Evolutionary conservation across 2,329 filamentous ascomycete species (phyloP).

Genomic region (Plenodomus tracheiphilus): DNA sequence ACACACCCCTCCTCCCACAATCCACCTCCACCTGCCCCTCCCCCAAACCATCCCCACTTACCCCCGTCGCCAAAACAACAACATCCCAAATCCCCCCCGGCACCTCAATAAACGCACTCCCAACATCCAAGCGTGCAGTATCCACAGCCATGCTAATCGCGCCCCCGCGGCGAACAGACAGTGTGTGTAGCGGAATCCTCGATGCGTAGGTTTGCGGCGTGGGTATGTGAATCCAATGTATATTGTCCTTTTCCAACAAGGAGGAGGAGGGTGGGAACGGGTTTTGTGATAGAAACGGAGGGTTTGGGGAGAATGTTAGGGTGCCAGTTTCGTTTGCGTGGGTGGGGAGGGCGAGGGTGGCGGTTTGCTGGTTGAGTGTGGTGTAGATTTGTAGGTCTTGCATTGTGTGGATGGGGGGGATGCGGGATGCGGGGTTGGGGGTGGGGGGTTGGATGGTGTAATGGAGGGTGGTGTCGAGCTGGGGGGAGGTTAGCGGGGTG

Average conservation of each 20-base stretch:
- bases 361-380: neutral
- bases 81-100: conserved; percentile 18
- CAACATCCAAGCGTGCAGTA: conserved; percentile 11
- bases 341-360: conserved; percentile 7
- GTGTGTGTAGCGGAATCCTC: conserved; percentile 8
- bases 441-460: conserved; percentile 5
- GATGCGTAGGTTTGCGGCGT: neutral
- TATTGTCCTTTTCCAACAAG: too few relatives aligned
- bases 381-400: conserved; percentile 2
- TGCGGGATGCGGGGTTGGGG: neutral
- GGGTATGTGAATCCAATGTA: neutral
- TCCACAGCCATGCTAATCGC: conserved; percentile 12
- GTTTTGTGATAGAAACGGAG: neutral
- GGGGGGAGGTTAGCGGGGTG: neutral
- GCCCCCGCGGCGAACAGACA: conserved; percentile 20
- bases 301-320: conserved; percentile 3
- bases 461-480: conserved; percentile 9
- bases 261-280: neutral
- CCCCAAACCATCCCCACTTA: too few relatives aligned
- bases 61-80: conserved; percentile 16
- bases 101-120: conserved; percentile 16
- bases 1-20: conserved; percentile 8
- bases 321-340: conserved; percentile 1
- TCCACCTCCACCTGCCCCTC: conserved; percentile 13
- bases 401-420: neutral